Evolutionary conservation across 1,284 basidiomycete species (phyloP).

Genomic region (Cryptococcus sp.): DNA sequence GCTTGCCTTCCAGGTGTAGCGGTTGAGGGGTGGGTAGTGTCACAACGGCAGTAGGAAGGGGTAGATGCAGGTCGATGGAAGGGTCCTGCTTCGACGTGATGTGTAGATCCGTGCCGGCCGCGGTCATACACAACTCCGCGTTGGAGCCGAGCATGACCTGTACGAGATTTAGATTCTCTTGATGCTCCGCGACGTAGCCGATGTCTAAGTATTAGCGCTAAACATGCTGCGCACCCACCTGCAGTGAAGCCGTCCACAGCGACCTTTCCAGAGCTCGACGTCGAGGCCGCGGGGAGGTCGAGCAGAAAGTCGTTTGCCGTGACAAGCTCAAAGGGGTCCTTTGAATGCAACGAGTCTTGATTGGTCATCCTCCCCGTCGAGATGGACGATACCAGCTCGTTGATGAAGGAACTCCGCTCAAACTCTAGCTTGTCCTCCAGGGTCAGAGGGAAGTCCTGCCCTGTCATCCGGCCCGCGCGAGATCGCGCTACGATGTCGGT

Average conservation of each 20-base stretch:
- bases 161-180: constrained; percentile 75
- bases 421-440: constrained; percentile 18
- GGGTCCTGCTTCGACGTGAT: constrained; percentile 65
- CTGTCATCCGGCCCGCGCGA: constrained; percentile 18
- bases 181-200: constrained; percentile 75
- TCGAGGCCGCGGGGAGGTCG: constrained; percentile 8
- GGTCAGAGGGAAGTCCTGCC: constrained; percentile 31
- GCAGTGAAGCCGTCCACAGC: constrained; percentile 21
- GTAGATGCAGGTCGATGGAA: constrained; percentile 63
- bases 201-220: constrained; percentile 21
- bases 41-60: constrained; percentile 65
- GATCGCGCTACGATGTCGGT: constrained; percentile 19
- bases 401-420: constrained; percentile 24
- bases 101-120: constrained; percentile 54
- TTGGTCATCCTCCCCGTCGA: constrained; percentile 28
- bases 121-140: constrained; percentile 43
- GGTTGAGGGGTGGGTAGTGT: constrained; percentile 64
- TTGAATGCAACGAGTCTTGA: constrained; percentile 35
- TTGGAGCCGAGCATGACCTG: constrained; percentile 60
- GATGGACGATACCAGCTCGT: constrained; percentile 23
- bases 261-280: constrained; percentile 28
- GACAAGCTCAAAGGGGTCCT: constrained; percentile 34
- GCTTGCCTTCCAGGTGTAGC: constrained; percentile 69
- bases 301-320: constrained; percentile 33
- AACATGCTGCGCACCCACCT: not conserved